Base-by-base conservation (phyloP, 768 basidiomycete species). In the Mycena filopes region DNA sequence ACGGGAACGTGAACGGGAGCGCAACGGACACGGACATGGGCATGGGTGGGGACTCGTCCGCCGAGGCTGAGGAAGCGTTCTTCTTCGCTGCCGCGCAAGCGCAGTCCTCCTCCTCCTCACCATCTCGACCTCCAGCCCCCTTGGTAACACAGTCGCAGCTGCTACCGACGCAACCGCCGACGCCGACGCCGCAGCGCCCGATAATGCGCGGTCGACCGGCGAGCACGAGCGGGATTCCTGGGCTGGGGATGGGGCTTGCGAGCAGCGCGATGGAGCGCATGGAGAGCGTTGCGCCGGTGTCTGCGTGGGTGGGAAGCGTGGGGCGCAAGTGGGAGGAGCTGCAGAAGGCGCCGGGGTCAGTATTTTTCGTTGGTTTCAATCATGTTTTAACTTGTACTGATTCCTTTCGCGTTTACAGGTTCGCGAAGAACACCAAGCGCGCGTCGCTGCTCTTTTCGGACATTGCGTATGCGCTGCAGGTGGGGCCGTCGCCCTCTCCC, bases 401-500 rank as follows among this genome's bases (percentile, higher is more conserved):
- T 42, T n/a, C 42, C 58, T 65, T 66, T 66, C 61, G 38, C 18
- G 40, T 36, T 26, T 21, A 29, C 65, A 92, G 91, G n/a, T 84
- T 92, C 71, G 79, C 86, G 20, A 90, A 88, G 69, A 82, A 79
- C 70, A 89, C 89, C 63, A 91, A 90, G 76, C 87, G 90, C 23
- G 90, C 90, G 0, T 90, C 90, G 0, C 68, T 85, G 1, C 81
- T 92, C 31, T 72, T 92, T 56, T 84, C 88, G 0, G 91, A 91
- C 72, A 84, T 91, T 21, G 88, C 89, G 7, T 49, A 50, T 11
- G 68, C 68, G 25, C 48, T 69, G 60, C 68, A 69, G 42, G 68
- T 65, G 82, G 83, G 65, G 82, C 84, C 42, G 79, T 89, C 38
- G 82, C 82, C 12, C 78, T 45, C 74, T 47, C 45, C 70, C 7